phyloP scores from a whole-genome alignment of 2,329 filamentous ascomycete species.

The Exserohilum turcica region DNA sequence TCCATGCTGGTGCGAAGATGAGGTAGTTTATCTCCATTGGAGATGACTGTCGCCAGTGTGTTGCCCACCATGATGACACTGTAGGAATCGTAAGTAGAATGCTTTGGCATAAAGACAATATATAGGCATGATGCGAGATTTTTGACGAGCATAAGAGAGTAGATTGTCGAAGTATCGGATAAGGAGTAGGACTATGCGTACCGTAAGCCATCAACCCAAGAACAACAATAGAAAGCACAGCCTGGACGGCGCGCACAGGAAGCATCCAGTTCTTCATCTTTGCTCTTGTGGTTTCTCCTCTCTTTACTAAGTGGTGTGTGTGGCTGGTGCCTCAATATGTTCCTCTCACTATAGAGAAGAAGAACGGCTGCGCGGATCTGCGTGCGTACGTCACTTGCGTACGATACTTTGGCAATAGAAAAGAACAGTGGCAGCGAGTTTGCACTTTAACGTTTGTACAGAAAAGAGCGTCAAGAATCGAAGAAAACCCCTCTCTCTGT shows the following conservation, averaged over 20 bases:
- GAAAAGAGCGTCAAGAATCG: too few relatives aligned
- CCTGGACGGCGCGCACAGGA: conserved; percentile 70
- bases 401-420: too few relatives aligned
- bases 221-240: conserved; percentile 72
- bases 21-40: conserved; percentile 73
- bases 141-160: neutral
- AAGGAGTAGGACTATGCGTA: conserved; percentile 39
- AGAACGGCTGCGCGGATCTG: neutral
- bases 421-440: too few relatives aligned
- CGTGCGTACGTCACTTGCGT: neutral
- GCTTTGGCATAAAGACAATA: neutral
- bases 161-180: neutral
- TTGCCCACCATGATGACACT: conserved; percentile 63
- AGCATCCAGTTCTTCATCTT: conserved; percentile 62
- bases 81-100: neutral
- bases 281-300: neutral
- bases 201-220: conserved; percentile 76
- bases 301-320: neutral
- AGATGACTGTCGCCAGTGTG: conserved; percentile 57
- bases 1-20: conserved; percentile 80
- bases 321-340: neutral
- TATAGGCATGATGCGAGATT: too few relatives aligned
- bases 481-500: too few relatives aligned
- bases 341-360: neutral
- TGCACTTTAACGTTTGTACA: too few relatives aligned